Percentiles rank a stretch among this genome's conserved stretches.
Evolutionary conservation across 768 basidiomycete species (phyloP).

Genomic region (Hirschioporus abietinus): DNA sequence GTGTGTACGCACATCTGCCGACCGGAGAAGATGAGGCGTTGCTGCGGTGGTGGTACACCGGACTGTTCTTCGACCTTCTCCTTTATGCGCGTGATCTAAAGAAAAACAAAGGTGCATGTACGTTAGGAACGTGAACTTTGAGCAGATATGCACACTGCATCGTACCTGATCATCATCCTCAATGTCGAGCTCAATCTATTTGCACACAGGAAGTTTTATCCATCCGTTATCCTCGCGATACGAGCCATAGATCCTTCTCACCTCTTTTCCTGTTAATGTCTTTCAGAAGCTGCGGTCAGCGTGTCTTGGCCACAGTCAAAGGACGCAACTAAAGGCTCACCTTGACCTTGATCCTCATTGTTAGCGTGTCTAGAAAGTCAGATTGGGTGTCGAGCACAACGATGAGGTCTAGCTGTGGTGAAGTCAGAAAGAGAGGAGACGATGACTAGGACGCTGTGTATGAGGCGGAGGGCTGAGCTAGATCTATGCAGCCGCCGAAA

Average conservation of each 20-base stretch:
- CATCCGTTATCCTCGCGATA: not conserved
- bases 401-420: not conserved
- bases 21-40: slow-evolving; percentile 88
- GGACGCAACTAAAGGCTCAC: slow-evolving; percentile 29
- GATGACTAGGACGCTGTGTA: not conserved
- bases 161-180: slow-evolving; percentile 81
- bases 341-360: slow-evolving; percentile 91
- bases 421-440: slow-evolving; percentile 2
- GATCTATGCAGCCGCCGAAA: not conserved
- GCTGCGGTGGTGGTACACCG: slow-evolving; percentile 94
- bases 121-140: not conserved
- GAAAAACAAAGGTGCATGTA: slow-evolving; percentile 9
- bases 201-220: not conserved
- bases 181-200: slow-evolving; percentile 90
- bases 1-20: slow-evolving; percentile 74
- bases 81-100: slow-evolving; percentile 90
- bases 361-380: slow-evolving; percentile 10
- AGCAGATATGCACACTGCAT: not conserved
- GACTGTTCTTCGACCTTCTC: slow-evolving; percentile 98
- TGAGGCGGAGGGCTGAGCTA: not conserved
- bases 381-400: not conserved
- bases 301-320: slow-evolving; percentile 7
- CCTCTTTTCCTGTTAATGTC: slow-evolving; percentile 98
- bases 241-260: slow-evolving; percentile 26
- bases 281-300: slow-evolving; percentile 25